Evolutionary conservation across 768 basidiomycete species (phyloP).

Genomic region (Lepiota subincarnata): DNA sequence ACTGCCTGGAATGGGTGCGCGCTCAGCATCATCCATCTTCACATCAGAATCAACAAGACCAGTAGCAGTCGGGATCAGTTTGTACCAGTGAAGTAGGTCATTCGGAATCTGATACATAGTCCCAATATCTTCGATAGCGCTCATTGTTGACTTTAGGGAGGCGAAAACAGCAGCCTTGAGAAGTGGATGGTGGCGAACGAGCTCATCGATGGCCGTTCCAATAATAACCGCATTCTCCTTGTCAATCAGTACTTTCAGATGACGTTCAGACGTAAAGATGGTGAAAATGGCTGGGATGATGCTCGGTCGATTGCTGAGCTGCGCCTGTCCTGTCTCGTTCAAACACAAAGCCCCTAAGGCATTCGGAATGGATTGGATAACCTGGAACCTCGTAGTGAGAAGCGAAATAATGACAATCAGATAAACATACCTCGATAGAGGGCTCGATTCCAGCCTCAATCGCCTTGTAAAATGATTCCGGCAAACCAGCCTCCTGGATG

Average conservation of each 20-base stretch:
- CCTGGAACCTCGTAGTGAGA: constrained; percentile 38
- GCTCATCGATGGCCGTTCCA: constrained; percentile 89
- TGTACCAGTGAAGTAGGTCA: constrained; percentile 66
- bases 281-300: constrained; percentile 84
- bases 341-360: constrained; percentile 96
- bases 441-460: constrained; percentile 84
- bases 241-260: constrained; percentile 81
- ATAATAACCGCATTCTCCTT: constrained; percentile 90
- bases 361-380: constrained; percentile 89
- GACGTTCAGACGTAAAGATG: constrained; percentile 81
- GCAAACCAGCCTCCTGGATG: constrained; percentile 89
- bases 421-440: constrained; percentile 67
- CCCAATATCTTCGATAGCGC: constrained; percentile 73
- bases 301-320: constrained; percentile 69
- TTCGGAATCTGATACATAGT: constrained; percentile 50
- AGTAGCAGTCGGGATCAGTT: constrained; percentile 33
- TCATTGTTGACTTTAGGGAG: constrained; percentile 65
- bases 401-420: background rate
- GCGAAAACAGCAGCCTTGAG: constrained; percentile 80
- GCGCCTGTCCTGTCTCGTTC: constrained; percentile 83
- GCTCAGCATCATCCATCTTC: constrained; percentile 45
- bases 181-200: constrained; percentile 91
- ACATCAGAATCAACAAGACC: constrained; percentile 32
- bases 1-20: constrained; percentile 16
- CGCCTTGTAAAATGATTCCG: constrained; percentile 82